phyloP scores from a whole-genome alignment of 108 stramenopile species.

The Stephanodiscus triporus region DNA sequence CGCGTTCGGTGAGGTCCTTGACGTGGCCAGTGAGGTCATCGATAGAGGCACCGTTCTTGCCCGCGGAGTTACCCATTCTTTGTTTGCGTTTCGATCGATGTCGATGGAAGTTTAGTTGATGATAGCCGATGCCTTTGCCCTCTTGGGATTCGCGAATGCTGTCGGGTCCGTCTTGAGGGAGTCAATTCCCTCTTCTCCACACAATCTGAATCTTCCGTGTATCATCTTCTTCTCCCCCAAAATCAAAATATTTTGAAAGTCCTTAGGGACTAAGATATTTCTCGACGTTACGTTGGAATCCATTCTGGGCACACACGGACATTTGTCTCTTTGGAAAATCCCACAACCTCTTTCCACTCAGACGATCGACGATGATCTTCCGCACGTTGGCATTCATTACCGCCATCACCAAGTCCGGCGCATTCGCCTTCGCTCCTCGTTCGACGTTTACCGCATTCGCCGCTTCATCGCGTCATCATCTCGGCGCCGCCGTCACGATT shows the following conservation, averaged over 20 bases:
- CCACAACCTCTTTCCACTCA: too few species aligned
- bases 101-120: background rate
- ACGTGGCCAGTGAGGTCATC: slow-evolving; percentile 5
- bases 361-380: background rate
- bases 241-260: too few species aligned
- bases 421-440: background rate
- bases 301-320: too few species aligned
- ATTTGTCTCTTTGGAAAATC: too few species aligned
- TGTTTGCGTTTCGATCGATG: background rate
- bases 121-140: too few species aligned
- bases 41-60: slow-evolving; percentile 3
- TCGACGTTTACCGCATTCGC: background rate
- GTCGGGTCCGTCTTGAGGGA: too few species aligned
- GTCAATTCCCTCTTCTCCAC: too few species aligned
- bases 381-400: background rate
- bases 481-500: background rate
- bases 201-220: too few species aligned
- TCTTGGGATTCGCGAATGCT: too few species aligned
- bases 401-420: background rate
- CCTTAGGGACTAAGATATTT: too few species aligned
- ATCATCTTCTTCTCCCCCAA: too few species aligned
- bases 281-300: too few species aligned
- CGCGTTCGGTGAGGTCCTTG: slow-evolving; percentile 38
- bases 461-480: background rate
- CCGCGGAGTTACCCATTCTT: slow-evolving; percentile 21